These are phyloP conservation scores for Neurospora sp. DNA, from an alignment of 495 filamentous ascomycete species.

Conservation along the genomic window DNA sequence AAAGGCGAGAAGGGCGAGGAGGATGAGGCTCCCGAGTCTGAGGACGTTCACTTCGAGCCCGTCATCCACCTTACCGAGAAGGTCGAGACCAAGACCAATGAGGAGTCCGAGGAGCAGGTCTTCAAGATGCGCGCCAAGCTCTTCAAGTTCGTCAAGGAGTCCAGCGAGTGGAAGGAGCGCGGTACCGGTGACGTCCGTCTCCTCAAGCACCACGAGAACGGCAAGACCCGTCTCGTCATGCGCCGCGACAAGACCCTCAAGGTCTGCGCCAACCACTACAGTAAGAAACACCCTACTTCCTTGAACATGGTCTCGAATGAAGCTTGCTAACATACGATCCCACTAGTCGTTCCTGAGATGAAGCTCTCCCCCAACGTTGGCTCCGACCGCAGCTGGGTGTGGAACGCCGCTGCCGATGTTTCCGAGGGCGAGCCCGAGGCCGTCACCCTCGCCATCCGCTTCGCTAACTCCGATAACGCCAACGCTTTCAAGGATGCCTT, in stretches of 20 bases:
- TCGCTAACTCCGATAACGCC: conserved; percentile 97
- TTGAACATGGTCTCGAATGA: too few relatives aligned
- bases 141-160: conserved; percentile 89
- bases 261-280: conserved; percentile 99
- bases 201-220: conserved; percentile 96
- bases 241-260: conserved; percentile 98
- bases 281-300: conserved; percentile 43
- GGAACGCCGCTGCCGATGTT: conserved; percentile 96
- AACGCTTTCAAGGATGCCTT: conserved; percentile 97
- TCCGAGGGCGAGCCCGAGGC: conserved; percentile 97
- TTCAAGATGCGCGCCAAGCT: conserved; percentile 99
- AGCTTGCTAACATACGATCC: conserved; percentile 3
- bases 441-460: conserved; percentile 90
- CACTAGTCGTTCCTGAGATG: conserved; percentile 94
- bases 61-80: conserved; percentile 91
- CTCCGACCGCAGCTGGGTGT: conserved; percentile 97
- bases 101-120: conserved; percentile 91
- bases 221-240: conserved; percentile 97
- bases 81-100: conserved; percentile 94
- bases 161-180: conserved; percentile 97
- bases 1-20: conserved; percentile 40
- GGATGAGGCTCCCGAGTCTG: conserved; percentile 69
- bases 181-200: conserved; percentile 93
- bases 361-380: conserved; percentile 96
- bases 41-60: conserved; percentile 94